Conservation (phyloP, 441 rosid species). For the Populus tomentosa region DNA sequence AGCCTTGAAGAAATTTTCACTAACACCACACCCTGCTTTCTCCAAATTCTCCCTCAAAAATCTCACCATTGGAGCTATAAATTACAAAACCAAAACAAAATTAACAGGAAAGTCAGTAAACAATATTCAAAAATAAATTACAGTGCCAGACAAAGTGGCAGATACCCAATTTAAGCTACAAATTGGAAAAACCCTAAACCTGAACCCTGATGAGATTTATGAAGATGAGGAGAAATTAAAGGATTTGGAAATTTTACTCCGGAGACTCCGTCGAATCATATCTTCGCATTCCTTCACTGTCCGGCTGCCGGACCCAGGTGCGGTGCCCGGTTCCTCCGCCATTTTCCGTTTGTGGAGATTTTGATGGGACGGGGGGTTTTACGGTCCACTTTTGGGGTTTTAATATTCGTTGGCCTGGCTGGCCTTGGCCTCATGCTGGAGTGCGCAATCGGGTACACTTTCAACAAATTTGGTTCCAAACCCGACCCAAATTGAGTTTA, state of each 20-base stretch:
- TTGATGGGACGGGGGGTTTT: not conserved
- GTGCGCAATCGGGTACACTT: not conserved
- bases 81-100: not conserved
- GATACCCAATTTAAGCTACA: not conserved
- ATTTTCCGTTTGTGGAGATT: conserved; percentile 13
- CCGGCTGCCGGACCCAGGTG: conserved; percentile 15
- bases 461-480: not conserved
- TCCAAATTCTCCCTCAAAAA: conserved; percentile 76
- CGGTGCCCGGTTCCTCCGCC: conserved; percentile 25
- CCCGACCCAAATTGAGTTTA: not conserved
- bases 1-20: conserved; percentile 70
- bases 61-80: conserved; percentile 73
- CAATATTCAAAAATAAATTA: not conserved
- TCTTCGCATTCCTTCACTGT: conserved; percentile 43
- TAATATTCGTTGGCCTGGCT: not conserved
- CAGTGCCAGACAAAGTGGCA: not conserved
- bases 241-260: conserved; percentile 31
- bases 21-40: conserved; percentile 75
- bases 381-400: not conserved
- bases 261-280: conserved; percentile 49
- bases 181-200: conserved; percentile 12
- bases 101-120: not conserved
- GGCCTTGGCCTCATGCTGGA: not conserved
- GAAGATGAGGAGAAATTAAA: not conserved
- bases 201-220: conserved; percentile 1